Base-by-base conservation (phyloP, 1,139 yeast species). In the Saccharomyces hybrid region DNA sequence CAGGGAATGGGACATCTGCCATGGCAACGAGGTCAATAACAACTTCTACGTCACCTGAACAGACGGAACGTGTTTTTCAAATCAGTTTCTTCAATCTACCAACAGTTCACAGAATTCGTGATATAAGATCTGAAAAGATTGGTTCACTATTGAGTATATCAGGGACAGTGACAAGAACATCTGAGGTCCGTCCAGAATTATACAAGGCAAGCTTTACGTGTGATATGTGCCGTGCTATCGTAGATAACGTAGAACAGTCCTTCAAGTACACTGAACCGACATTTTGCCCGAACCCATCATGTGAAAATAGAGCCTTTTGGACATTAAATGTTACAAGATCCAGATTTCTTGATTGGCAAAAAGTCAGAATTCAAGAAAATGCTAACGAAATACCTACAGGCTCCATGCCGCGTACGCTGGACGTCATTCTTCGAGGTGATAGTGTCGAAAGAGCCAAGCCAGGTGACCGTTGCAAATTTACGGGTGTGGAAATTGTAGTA, bases 381-480 rank as follows among this genome's bases (percentile, higher is more conserved):
- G 83, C 98, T 14, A 87, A 79, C 63, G 99, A 93, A 72, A 93
- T 93, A 57, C 99, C 99, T 28, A 90, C 97, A 0, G 99, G 99
- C 32, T 89, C 97, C 2, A 93, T 93, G 99, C 99, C 99, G 41
- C 81, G 99, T 70, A 93, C 98, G 8, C 74, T 93, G 62, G 99
- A 93, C 70, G 95, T 93, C 28, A 87, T 93, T 55, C 74, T 93
- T 55, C 79, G 99, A 65, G 99, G 99, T 49, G 98, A 93, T 64
- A 80, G 90, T 52, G 99, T 95, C 7, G 99, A 93, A 70, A 80
- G 91, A 61, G 98, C 98, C 2, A 95, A 93, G 71, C 98, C 99
- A 0, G 99, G 99, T 61, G 99, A 93, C 70, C 88, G 90, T 70
- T 89, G 97, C 73, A 83, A 84, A 62, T 91, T 95, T 70, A 89